Base-by-base conservation (phyloP, 345 rosid species). In the Bruguiera sexangula region DNA sequence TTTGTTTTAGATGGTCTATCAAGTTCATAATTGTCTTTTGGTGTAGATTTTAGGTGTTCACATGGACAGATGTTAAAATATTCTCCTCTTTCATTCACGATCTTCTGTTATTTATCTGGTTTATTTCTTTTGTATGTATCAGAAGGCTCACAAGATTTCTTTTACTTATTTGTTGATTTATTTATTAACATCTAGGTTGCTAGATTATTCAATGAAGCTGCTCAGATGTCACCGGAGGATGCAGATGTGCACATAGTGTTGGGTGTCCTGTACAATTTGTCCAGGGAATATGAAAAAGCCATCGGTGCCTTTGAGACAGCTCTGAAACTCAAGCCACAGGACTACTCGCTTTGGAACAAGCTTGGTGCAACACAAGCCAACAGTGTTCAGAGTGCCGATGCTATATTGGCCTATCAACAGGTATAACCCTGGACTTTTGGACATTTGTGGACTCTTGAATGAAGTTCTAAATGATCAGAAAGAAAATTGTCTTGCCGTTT, bases 331-430 rank as follows among this genome's bases (percentile, higher is more conserved):
- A 90, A 88, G 82, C 99, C 99, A 80, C 84, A 84, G 60, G 99
- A 96, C 81, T 96, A 96, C 81, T 96, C 99, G 29, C 96, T 96
- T 20, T 96, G 99, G 99, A 96, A 96, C 84, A 92, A 96, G 80
- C 92, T 92, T 50, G 98, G 99, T 39, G 99, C 99, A 30, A 96
- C 99, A 57, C 97, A 92, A 81, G 99, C 98, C 68, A 96, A 96
- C 80, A 96, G 99, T 77, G 91, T 92, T 74, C 98, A 92, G 79
- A 90, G 99, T 85, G 87, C 96, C 55, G 98, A 96, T 86, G 99
- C 99, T 60, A 96, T 96, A 80, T 79, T 82, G 72, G 99, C 99
- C 68, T 96, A 96, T 80, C 99, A 96, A 72, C 90, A 76, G 89
- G 98, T 92, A 80, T 51, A 61, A n/a, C 15, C 63, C 31, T 59